Base-by-base conservation (phyloP, 768 basidiomycete species). In the Russula virescens region DNA sequence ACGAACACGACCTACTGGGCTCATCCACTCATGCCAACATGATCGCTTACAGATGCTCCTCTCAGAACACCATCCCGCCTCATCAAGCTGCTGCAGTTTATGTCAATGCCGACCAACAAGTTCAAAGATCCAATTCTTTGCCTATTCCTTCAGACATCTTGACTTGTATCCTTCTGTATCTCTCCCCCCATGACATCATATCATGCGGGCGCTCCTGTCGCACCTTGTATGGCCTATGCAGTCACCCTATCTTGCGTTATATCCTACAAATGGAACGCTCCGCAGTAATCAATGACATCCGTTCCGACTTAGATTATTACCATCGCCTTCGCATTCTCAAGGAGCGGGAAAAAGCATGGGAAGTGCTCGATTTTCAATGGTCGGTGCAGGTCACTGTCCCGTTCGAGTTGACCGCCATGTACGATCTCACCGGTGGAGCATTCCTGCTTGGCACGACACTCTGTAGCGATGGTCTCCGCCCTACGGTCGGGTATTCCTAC, bases 391-490 rank as follows among this genome's bases (percentile, higher is more conserved):
- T 62, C 11, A 35, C 23, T 21, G 64, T 67, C 23, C 56, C 55
- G 28, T 67, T 67, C 38, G 31, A 47, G 6, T 58, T 64, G 43
- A 66, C 64, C 3, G 58, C 64, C 26, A 65, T 67, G n/a, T 67
- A 67, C 64, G 66, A 67, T 49, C 59, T 67, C 31, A 67, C 66
- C 4, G 66, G 64, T 18, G 66, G 64, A 1, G 64, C 64, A 1
- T 61, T 67, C 25, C 46, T 67, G 16, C 66, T 67, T 28, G 66
- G 66, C 10, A 67, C 64, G 49, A 57, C 50, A 14, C 47, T 50
- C 23, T 34, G 47, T 21, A 50, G 42, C 19, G 8, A 43, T 1
- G 60, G 48, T 18, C 60, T 46, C 14, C 38, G 58, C 13, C 45
- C 52, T 8, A 67, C 64, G 1, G 28, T 43, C 5, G 66, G 64